These are phyloP conservation scores for Anthoceros angustus DNA, from an alignment of 225 moss, liverwort and hornwort species.

Conservation along the genomic window DNA sequence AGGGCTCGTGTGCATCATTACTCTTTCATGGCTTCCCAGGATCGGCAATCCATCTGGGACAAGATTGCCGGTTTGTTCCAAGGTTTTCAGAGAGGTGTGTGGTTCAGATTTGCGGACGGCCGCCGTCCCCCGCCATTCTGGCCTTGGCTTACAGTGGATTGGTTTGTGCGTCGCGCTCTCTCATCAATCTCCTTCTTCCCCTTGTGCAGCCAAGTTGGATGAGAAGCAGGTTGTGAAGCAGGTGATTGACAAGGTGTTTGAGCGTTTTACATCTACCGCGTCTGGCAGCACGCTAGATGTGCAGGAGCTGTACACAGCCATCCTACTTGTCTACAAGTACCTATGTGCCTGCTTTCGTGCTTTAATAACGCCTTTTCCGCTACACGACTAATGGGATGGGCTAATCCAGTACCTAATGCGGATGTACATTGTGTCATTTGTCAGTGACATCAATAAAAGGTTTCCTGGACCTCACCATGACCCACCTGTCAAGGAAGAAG, in stretches of 20 bases:
- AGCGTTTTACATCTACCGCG: conserved; percentile 46
- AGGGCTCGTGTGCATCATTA: too few species aligned
- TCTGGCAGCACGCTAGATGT: conserved; percentile 28
- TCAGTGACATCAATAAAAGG: conserved; percentile 83
- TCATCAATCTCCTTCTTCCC: not conserved
- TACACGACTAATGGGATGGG: not conserved
- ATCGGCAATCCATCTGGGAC: too few species aligned
- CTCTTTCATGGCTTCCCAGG: too few species aligned
- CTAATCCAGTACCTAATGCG: too few species aligned
- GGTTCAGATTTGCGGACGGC: not conserved
- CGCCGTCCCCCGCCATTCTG: not conserved
- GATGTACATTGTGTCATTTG: not conserved
- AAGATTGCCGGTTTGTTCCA: too few species aligned
- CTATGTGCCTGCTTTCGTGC: not conserved
- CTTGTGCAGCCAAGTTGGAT: conserved; percentile 44
- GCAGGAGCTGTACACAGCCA: conserved; percentile 72
- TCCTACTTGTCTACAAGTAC: conserved; percentile 82
- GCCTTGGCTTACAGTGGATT: not conserved
- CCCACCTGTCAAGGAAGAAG: conserved; percentile 65
- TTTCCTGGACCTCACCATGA: conserved; percentile 67
- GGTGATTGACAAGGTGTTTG: conserved; percentile 57
- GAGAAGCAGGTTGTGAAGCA: conserved; percentile 29
- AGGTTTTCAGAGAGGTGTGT: too few species aligned
- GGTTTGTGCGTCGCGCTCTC: not conserved
- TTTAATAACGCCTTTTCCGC: not conserved